Base-by-base conservation (phyloP, 257 asterid species). In the Plectranthus barbatus region DNA sequence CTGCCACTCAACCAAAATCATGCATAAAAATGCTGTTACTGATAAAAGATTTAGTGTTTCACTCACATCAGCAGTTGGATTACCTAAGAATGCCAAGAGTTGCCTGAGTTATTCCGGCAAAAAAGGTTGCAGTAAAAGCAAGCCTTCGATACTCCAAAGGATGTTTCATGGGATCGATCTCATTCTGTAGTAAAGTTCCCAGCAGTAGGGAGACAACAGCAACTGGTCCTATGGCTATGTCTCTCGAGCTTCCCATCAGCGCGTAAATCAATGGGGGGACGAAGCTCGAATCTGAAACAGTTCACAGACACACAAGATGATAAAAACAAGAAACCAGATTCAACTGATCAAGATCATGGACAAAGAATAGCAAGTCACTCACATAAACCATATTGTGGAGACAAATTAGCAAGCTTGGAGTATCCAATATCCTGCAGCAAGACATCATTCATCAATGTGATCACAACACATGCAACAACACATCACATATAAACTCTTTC, bases 211-310 rank as follows among this genome's bases (percentile, higher is more conserved):
- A 91, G 5, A 86, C 98, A 8, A 88, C 95, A 45, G 95, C 94
- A 33, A 91, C 98, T 1, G 96, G 98, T 19, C 96, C 96, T 33
- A 91, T 86, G 19, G 95, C 98, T 51, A 91, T 83, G 70, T 91
- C 95, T 53, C 92, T 80, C 0, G 96, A 91, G 79, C 98, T 91
- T 34, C 98, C 98, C 91, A 91, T 82, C 67, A 84, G 66, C 4
- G 98, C 88, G 45, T 91, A 91, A 20, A 86, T 55, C 76, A 91
- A 56, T 19, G 96, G 98, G 0, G 98, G 95, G 60, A 91, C 93
- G 36, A 88, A 88, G 73, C 98, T 91, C 23, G 91, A 81, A 62
- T 91, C 98, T 91, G 72, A 39, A 6, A 34, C 1, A 34, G 9
- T 14, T 18, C 19, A 65, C 24, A 40, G 1, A 18, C 26, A 67